These are phyloP conservation scores for Ceratobasidium papillatum DNA, from an alignment of 1,284 basidiomycete species.

Conservation along the genomic window DNA sequence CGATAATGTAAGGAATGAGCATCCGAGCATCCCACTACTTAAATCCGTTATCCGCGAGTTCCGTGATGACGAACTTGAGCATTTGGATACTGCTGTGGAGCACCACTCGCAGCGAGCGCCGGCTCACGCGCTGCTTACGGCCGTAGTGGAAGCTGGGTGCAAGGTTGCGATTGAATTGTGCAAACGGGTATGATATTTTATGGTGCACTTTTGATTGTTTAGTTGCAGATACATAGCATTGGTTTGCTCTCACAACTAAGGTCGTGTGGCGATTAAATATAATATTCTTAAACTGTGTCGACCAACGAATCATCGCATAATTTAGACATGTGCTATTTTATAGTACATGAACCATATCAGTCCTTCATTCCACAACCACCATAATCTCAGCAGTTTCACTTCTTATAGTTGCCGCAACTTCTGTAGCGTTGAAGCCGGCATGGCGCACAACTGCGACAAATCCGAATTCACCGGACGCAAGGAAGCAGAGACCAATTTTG, in stretches of 20 bases:
- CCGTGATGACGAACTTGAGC: constrained; percentile 93
- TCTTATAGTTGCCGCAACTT: constrained; percentile 4
- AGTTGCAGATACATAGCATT: not conserved
- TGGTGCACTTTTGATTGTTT: not conserved
- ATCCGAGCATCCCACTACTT: constrained; percentile 83
- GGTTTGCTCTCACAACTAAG: no score
- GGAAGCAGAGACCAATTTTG: constrained; percentile 29
- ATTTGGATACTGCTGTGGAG: constrained; percentile 91
- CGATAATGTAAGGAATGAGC: constrained; percentile 65
- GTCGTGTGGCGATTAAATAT: not conserved
- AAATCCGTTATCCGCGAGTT: constrained; percentile 83
- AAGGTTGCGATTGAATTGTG: constrained; percentile 90
- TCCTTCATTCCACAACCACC: constrained; percentile 20
- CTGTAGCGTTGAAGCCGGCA: constrained; percentile 12
- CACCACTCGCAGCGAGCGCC: constrained; percentile 91
- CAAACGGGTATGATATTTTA: constrained; percentile 70
- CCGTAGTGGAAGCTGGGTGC: constrained; percentile 86
- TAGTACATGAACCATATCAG: not conserved
- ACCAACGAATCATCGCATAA: not conserved
- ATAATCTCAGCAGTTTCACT: constrained; percentile 21
- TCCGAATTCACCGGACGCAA: constrained; percentile 20
- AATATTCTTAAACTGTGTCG: not conserved
- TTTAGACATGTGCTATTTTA: not conserved
- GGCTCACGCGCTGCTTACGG: constrained; percentile 88
- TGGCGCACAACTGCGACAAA: constrained; percentile 29